Evolutionary conservation across 139 green algal genomes (phyloP), one percentile per base, ranked within the genome.

Genomic region (Coelastrella sp.): DNA sequence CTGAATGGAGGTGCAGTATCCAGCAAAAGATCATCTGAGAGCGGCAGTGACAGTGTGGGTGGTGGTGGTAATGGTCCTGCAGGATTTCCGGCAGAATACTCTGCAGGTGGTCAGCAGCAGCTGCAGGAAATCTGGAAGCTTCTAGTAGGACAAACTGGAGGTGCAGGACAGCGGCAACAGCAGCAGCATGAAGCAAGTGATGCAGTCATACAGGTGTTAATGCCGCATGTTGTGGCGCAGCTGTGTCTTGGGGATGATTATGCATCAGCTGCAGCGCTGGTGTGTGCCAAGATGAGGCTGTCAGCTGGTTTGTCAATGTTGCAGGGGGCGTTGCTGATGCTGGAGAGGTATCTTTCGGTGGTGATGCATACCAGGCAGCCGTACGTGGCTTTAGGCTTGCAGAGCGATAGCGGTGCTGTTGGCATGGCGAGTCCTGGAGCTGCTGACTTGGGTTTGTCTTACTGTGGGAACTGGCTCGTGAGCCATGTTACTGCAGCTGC

Each of bases 161-260:
- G 25, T 17, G 34, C 32, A 17, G 21, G 17, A 11, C 9, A 15
- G 13, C 43, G 38, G 34, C 75, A 67, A 13, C 50, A 71, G 75
- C 51, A 19, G 6, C 7, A 25, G 23, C 23, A 17, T 0, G 7
- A 53, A 4, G 35, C 67, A 40, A 27, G 35, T 51, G 67, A 40
- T 27, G 15, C 45, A 2, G 50, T 45, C 11, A 15, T 69, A 5
- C 19, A 25, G 23, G 51, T 32, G 50, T 25, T 82, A 53, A 13
- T 82, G 53, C 75, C 75, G 34, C 75, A 82, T 40, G 75, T 60
- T n/a, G 75, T 82, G 25, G 34, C 75, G 53, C 75, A 82, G 75
- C 53, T 82, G 15, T 82, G 75, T n/a, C 8, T 71, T 34, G 75
- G 51, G 8, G 30, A 60, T n/a, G 35, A 82, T 23, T 82, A 71